Percentiles rank a stretch among this genome's conserved stretches.
phyloP scores from a whole-genome alignment of 1,284 basidiomycete genomes.

The Pholiota adiposa region DNA sequence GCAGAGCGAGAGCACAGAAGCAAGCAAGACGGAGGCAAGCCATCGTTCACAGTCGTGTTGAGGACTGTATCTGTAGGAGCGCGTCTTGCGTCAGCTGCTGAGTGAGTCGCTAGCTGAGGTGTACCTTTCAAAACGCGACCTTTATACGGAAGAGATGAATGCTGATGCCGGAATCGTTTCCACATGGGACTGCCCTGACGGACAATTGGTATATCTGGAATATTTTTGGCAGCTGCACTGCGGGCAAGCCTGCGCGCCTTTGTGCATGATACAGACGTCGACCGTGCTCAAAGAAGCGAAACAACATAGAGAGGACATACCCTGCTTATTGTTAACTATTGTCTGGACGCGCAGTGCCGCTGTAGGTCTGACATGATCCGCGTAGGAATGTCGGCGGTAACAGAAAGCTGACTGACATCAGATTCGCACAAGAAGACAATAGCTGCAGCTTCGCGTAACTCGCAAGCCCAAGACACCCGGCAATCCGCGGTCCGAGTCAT shows the following conservation, averaged over 20 bases:
- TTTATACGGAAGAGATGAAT: not conserved
- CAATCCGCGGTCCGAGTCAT: not conserved
- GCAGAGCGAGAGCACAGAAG: constrained; percentile 20
- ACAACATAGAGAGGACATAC: not conserved
- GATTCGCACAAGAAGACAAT: constrained; percentile 17
- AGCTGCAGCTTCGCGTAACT: not conserved
- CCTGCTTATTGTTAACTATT: constrained; percentile 17
- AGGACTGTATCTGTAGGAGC: constrained; percentile 5
- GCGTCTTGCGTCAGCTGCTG: not conserved
- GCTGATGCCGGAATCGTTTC: constrained; percentile 7
- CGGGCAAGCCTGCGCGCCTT: constrained; percentile 3
- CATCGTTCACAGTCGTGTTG: constrained; percentile 14
- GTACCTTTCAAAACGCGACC: not conserved
- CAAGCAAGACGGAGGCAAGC: constrained; percentile 12
- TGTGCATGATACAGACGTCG: constrained; percentile 1
- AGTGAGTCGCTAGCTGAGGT: not conserved
- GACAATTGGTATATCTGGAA: constrained; percentile 15
- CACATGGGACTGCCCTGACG: constrained; percentile 18
- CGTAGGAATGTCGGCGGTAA: constrained; percentile 16
- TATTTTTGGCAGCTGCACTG: constrained; percentile 15
- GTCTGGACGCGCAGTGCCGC: not conserved
- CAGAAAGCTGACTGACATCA: constrained; percentile 3
- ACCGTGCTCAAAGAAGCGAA: constrained; percentile 8
- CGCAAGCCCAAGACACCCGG: not conserved
- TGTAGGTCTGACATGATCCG: constrained; percentile 16